Percentiles rank a stretch among this genome's conserved stretches.
phyloP scores from a whole-genome alignment of 306 rosid species.

The Cyamopsis tetragonoloba region DNA sequence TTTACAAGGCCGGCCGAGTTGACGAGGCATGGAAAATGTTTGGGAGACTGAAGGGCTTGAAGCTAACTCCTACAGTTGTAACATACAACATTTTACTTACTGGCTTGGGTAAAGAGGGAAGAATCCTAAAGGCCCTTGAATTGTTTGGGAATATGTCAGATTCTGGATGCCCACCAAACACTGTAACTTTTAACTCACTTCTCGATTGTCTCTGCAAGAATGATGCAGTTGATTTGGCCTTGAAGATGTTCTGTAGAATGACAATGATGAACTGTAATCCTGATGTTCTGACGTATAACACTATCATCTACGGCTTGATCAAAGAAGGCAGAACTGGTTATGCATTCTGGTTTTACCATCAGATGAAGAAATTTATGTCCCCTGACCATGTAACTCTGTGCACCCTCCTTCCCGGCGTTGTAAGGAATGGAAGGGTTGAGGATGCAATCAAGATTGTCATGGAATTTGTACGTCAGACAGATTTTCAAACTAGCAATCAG shows the following conservation, averaged over 20 bases:
- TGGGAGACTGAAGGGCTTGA: slow-evolving; percentile 74
- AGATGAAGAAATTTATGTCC: slow-evolving; percentile 78
- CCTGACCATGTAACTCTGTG: slow-evolving; percentile 83
- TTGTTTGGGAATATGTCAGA: slow-evolving; percentile 67
- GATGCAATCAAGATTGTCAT: slow-evolving; percentile 60
- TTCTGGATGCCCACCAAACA: slow-evolving; percentile 79
- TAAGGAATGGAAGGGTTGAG: slow-evolving; percentile 50
- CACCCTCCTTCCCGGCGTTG: slow-evolving; percentile 82
- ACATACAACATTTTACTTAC: slow-evolving; percentile 86
- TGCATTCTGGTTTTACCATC: slow-evolving; percentile 95
- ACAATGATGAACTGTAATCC: slow-evolving; percentile 64
- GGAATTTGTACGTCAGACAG: slow-evolving; percentile 48
- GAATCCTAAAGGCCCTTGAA: slow-evolving; percentile 49
- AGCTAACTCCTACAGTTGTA: slow-evolving; percentile 81
- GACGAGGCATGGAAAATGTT: slow-evolving; percentile 89
- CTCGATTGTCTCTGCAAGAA: slow-evolving; percentile 91
- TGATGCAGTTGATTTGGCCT: slow-evolving; percentile 65
- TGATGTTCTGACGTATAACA: slow-evolving; percentile 85
- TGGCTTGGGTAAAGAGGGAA: slow-evolving; percentile 83
- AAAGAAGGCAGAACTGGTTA: slow-evolving; percentile 55
- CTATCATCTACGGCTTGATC: slow-evolving; percentile 70
- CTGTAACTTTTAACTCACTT: slow-evolving; percentile 71
- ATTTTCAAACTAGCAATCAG: slow-evolving; percentile 37
- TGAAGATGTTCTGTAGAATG: slow-evolving; percentile 70
- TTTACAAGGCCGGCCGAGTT: slow-evolving; percentile 81